Evolutionary conservation across 805 yeast genomes (phyloP).

Genomic region (Schwanniomyces pseudopolymorphus): DNA sequence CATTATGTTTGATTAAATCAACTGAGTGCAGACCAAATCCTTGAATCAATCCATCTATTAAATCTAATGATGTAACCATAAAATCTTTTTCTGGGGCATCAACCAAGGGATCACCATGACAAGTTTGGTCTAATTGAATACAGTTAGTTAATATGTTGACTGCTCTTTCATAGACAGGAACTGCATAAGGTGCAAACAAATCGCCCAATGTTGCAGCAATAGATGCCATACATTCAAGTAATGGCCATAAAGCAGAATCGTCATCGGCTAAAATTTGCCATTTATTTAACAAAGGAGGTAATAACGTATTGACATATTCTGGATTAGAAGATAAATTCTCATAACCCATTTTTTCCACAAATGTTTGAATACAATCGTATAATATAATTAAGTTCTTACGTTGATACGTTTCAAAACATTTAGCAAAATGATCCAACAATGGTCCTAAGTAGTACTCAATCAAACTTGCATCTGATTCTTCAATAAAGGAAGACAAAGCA

Average conservation of each 20-base stretch:
- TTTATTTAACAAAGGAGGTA: slow-evolving; percentile 80
- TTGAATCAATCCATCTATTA: slow-evolving; percentile 90
- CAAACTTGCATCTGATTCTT: slow-evolving; percentile 62
- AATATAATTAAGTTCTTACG: slow-evolving; percentile 76
- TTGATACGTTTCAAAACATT: slow-evolving; percentile 77
- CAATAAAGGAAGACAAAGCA: slow-evolving; percentile 81
- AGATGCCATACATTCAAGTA: slow-evolving; percentile 88
- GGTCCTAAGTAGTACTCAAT: slow-evolving; percentile 65
- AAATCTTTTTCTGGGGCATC: slow-evolving; percentile 88
- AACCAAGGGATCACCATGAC: slow-evolving; percentile 62
- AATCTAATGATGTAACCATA: slow-evolving; percentile 82
- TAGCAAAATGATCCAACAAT: slow-evolving; percentile 65
- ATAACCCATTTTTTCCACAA: slow-evolving; percentile 73
- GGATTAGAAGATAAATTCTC: slow-evolving; percentile 54
- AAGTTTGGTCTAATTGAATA: slow-evolving; percentile 63
- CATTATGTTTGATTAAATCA: slow-evolving; percentile 47
- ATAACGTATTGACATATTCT: slow-evolving; percentile 55
- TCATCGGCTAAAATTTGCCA: slow-evolving; percentile 78
- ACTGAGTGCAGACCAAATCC: slow-evolving; percentile 70
- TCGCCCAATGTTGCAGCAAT: slow-evolving; percentile 87
- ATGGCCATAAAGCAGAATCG: slow-evolving; percentile 86
- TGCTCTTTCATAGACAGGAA: slow-evolving; percentile 81
- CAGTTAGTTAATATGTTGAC: slow-evolving; percentile 65
- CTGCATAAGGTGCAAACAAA: slow-evolving; percentile 83
- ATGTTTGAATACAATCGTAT: slow-evolving; percentile 89